Evolutionary conservation across 306 rosid species (phyloP).

Genomic region (Neltuma alba): DNA sequence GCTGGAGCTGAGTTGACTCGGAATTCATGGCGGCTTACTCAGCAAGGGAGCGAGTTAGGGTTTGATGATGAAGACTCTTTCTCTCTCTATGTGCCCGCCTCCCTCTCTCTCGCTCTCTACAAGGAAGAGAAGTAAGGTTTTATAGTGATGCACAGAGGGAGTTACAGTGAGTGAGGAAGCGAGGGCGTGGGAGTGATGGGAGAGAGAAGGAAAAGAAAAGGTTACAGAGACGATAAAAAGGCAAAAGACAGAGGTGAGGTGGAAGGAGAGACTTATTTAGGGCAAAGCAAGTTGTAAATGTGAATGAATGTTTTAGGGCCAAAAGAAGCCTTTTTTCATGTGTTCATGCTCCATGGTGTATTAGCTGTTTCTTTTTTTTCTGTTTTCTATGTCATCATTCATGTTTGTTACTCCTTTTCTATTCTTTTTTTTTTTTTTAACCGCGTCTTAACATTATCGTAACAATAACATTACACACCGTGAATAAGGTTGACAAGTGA

Average conservation of each 20-base stretch:
- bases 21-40: slow-evolving; percentile 61
- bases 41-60: neutral
- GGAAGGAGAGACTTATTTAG: neutral
- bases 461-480: too few species aligned
- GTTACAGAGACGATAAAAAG: neutral
- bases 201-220: neutral
- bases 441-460: neutral
- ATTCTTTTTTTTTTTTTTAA: neutral
- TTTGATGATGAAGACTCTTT: neutral
- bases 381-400: neutral
- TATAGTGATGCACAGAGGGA: neutral
- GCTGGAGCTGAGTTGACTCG: slow-evolving; percentile 82
- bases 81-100: neutral
- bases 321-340: neutral
- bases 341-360: neutral
- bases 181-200: neutral
- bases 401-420: neutral
- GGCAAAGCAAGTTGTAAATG: neutral
- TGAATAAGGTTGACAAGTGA: too few species aligned
- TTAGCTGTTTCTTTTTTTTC: neutral
- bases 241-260: neutral
- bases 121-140: neutral
- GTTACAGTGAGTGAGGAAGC: neutral
- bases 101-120: neutral
- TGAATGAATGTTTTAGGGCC: neutral